Percentiles rank a stretch among this genome's conserved stretches.
Evolutionary conservation across 2,329 filamentous ascomycete genomes (phyloP).

Genomic region (Malbranchea cinnamomea): DNA sequence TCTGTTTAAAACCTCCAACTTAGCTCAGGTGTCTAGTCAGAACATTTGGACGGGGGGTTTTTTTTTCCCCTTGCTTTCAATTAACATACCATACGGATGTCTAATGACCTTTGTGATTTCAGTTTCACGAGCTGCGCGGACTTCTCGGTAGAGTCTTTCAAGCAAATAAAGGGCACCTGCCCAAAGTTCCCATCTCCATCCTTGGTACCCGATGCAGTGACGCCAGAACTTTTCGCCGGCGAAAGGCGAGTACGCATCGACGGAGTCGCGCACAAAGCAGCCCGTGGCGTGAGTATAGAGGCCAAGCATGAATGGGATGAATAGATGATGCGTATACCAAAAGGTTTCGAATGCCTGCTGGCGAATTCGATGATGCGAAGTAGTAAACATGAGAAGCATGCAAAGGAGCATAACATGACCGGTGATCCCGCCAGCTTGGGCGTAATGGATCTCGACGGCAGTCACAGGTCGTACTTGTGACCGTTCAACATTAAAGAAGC

Average conservation of each 20-base stretch:
- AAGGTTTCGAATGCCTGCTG: constrained; percentile 98
- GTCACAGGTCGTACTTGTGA: constrained; percentile 64
- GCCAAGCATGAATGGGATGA: constrained; percentile 83
- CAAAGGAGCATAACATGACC: constrained; percentile 97
- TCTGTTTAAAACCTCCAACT: constrained; percentile 35
- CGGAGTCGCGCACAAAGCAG: constrained; percentile 84
- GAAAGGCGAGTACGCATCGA: constrained; percentile 62
- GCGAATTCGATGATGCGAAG: constrained; percentile 79
- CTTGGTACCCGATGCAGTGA: constrained; percentile 88
- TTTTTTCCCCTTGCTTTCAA: no score
- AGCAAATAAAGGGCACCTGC: constrained; percentile 72
- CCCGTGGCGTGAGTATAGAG: constrained; percentile 93
- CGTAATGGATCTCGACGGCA: constrained; percentile 84
- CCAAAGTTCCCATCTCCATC: constrained; percentile 92
- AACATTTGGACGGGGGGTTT: background rate
- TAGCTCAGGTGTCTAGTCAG: constrained; percentile 13
- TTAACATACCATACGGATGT: constrained; percentile 76
- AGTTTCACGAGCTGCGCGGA: constrained; percentile 68
- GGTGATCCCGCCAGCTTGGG: constrained; percentile 76
- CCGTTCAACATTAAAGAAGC: constrained; percentile 89
- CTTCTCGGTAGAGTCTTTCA: constrained; percentile 82
- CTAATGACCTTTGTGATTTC: constrained; percentile 87
- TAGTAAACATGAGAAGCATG: constrained; percentile 98
- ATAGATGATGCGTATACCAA: constrained; percentile 99
- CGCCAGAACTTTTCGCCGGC: constrained; percentile 69